Evolutionary conservation across 2,329 filamentous ascomycete genomes (phyloP), one percentile per base, ranked within the genome.

Genomic region (Talaromyces sp.): DNA sequence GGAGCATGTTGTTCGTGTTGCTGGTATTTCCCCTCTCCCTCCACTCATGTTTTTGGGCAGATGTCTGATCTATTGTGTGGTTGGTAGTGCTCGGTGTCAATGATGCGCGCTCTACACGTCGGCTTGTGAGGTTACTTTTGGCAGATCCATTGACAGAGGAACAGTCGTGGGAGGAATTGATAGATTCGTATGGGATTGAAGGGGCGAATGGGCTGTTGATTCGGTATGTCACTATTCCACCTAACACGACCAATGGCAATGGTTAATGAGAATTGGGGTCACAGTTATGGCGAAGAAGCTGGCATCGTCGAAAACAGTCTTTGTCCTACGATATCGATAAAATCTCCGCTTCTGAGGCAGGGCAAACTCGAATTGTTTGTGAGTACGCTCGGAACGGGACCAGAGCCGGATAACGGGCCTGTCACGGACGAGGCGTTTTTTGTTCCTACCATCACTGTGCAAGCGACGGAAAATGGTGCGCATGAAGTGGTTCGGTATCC

Each of bases 361-460:
- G 79, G 84, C 62, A 85, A 84, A 59, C 67, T 89, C n/a, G 87
- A 89, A 70, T 81, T 90, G 3, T 75, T 89, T 73, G 84, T 83
- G 68, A 85, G 82, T 57, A 83, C 83, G 0, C 74, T 87, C 19
- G 80, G 83, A 58, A 77, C 84, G 2, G 80, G 83, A 49, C 63
- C 78, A 54, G 74, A 83, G 61, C 79, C 79, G 10, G 79, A 87
- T 4, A 83, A 85, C 66, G 71, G 73, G 41, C 76, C 84, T 4
- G 80, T 84, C 63, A 75, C 80, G 11, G 75, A 80, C 39, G 89
- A 93, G 67, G 82, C 86, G 0, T 81, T 93, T 13, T 83, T 97
- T n/a, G 89, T 92, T 19, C 93, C 93, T 2, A 84, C 84, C 0
- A 84, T 96, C 39, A 87, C 91, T 22, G 90, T 91, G 49, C 86